Conservation (phyloP, 805 yeast species). For the Kregervanrija fluxuum region DNA sequence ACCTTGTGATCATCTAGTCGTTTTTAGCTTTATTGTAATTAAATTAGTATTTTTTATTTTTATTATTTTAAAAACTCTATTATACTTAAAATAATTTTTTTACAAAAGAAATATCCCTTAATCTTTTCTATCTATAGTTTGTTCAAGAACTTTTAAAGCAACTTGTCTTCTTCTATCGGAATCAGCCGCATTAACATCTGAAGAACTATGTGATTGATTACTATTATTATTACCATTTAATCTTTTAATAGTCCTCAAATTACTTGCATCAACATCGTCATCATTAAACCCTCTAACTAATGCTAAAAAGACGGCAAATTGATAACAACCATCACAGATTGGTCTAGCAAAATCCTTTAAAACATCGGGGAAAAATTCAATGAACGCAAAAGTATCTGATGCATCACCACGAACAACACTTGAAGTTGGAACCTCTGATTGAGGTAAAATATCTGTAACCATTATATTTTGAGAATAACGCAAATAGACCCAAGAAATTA, state of each 20-base stretch:
- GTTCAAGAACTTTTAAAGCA: constrained; percentile 69
- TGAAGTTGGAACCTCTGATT: constrained; percentile 31
- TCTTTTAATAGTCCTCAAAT: constrained; percentile 62
- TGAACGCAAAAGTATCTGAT: constrained; percentile 77
- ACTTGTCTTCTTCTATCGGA: constrained; percentile 72
- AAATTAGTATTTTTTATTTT: neutral
- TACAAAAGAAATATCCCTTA: constrained; percentile 2
- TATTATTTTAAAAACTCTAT: neutral
- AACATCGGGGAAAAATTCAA: constrained; percentile 74
- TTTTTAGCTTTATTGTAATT: no score
- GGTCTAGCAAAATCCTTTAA: constrained; percentile 45
- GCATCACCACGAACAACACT: constrained; percentile 67
- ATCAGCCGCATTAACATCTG: constrained; percentile 25
- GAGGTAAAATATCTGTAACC: constrained; percentile 22
- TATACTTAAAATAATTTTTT: neutral
- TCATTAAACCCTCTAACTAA: constrained; percentile 57
- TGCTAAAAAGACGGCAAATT: constrained; percentile 34
- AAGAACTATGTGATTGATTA: neutral
- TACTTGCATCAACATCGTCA: constrained; percentile 66
- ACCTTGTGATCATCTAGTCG: no score
- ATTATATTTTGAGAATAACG: constrained; percentile 62
- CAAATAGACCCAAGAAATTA: constrained; percentile 67
- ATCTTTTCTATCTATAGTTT: constrained; percentile 21
- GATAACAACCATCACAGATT: constrained; percentile 38
- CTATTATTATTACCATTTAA: constrained; percentile 21